Base-by-base conservation (phyloP, 495 filamentous ascomycete genomes). In the Cairneyella variabilis region DNA sequence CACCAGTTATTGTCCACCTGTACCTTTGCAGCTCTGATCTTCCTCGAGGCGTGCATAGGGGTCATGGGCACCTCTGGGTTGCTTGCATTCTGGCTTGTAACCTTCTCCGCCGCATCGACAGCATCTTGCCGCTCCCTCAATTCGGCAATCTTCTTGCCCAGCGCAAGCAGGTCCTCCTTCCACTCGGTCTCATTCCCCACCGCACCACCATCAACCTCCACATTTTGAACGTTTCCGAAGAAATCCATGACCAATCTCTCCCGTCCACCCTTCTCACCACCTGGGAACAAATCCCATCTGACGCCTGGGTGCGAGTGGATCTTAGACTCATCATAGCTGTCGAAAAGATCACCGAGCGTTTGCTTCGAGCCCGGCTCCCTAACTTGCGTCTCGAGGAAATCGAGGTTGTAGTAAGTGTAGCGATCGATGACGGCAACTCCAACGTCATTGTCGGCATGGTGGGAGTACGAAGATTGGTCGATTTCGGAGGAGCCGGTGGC, bases 321-420 rank as follows among this genome's bases (percentile, higher is more conserved):
- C 76, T 96, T 96, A 43, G 83, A 83, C 62, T 88, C 90, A 58
- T 95, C 91, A 67, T 97, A 97, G 56, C 84, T 91, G 70, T 97
- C 93, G 62, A 98, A 97, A 17, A 98, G 72, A 62, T 97, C 89
- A 45, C 91, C 95, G 36, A 98, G 69, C 0, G 87, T 95, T 71
- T 88, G 79, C 64, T 97, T 95, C 54, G 80, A 86, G 60, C 79
- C 84, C 23, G 87, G 81, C 48, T 89, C 88, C 27, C 83, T 84
- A 45, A 97, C 89, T 64, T 95, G 85, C 1, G 83, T 88, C 67
- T 98, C 93, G 14, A 98, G 79, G 68, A 97, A 97, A 61, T 97
- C 93, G 43, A 98, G 86, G 62, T 95, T 96, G 69, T 96, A 97
- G 70, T 98, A 98, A 5, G 93, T 98, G 76, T 93, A 98, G 11